These are phyloP conservation scores for Piper betle DNA, from an alignment of 164 flowering plant genomes.

Conservation along the genomic window DNA sequence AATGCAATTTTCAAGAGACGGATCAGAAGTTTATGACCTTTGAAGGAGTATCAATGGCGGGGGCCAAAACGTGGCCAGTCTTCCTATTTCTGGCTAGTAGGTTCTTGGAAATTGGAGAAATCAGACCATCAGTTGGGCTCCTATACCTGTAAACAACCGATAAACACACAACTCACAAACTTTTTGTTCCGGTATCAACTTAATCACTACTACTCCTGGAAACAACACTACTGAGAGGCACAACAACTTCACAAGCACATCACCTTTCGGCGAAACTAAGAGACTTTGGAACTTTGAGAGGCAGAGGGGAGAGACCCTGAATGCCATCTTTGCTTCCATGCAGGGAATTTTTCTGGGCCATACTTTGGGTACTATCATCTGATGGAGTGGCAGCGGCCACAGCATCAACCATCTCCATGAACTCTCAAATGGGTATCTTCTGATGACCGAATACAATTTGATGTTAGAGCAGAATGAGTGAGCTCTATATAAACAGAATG, in stretches of 20 bases:
- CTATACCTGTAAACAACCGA: slow-evolving; percentile 33
- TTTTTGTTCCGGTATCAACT: too few relatives aligned
- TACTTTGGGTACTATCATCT: not conserved
- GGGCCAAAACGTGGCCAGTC: slow-evolving; percentile 26
- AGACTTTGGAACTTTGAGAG: slow-evolving; percentile 47
- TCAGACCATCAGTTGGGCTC: slow-evolving; percentile 71
- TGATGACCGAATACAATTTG: too few relatives aligned
- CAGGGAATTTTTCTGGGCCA: not conserved
- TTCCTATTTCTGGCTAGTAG: slow-evolving; percentile 52
- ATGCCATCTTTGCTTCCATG: slow-evolving; percentile 3
- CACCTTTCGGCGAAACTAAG: slow-evolving; percentile 56
- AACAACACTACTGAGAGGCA: too few relatives aligned
- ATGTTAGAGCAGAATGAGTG: too few relatives aligned
- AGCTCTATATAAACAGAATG: too few relatives aligned
- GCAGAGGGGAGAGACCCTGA: slow-evolving; percentile 31
- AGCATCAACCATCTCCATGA: not conserved
- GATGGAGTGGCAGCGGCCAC: not conserved
- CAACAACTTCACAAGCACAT: not conserved
- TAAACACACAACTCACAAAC: not conserved
- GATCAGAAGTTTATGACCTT: slow-evolving; percentile 14
- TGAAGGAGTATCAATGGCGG: slow-evolving; percentile 18
- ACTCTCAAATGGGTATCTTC: not conserved
- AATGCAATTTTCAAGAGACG: too few relatives aligned
- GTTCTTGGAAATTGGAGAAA: slow-evolving; percentile 67
- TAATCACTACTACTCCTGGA: not conserved